These are phyloP conservation scores for Tephrocybe sp. DNA, from an alignment of 768 basidiomycete genomes.

Conservation along the genomic window DNA sequence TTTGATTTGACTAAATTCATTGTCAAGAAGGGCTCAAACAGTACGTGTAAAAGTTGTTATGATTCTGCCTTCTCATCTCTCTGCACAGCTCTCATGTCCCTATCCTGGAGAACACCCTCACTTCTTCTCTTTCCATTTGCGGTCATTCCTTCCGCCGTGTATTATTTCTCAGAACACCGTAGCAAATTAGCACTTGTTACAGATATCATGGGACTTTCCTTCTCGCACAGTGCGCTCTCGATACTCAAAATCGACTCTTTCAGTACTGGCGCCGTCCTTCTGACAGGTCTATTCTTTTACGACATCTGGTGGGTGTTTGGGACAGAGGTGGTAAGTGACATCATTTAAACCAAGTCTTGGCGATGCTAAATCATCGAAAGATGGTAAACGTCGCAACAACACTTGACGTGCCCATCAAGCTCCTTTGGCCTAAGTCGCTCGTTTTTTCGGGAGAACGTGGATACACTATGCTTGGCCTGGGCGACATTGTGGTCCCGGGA, in stretches of 20 bases:
- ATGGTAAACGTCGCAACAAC: conserved; percentile 93
- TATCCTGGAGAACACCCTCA: conserved; percentile 61
- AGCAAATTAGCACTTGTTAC: conserved; percentile 72
- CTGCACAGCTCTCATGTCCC: conserved; percentile 30
- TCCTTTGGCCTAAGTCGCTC: conserved; percentile 80
- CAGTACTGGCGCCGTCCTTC: conserved; percentile 77
- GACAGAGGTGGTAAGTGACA: conserved; percentile 68
- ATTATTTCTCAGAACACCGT: conserved; percentile 42
- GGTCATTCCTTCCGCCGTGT: conserved; percentile 63
- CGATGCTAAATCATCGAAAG: conserved; percentile 32
- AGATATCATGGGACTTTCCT: conserved; percentile 74
- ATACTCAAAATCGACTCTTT: conserved; percentile 88
- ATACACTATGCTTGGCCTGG: conserved; percentile 89
- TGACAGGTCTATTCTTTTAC: conserved; percentile 87
- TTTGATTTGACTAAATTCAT: conserved; percentile 48
- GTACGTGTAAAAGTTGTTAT: conserved; percentile 31
- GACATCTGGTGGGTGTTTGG: conserved; percentile 97
- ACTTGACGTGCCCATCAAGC: conserved; percentile 91
- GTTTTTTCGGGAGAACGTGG: conserved; percentile 50
- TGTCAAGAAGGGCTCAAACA: conserved; percentile 44
- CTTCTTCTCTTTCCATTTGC: conserved; percentile 58
- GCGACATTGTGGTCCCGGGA: conserved; percentile 73
- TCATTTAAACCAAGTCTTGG: too few species aligned
- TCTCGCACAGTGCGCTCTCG: conserved; percentile 77
- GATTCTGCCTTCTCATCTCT: conserved; percentile 16